These are phyloP conservation scores for Lentinula edodes DNA, from an alignment of 768 basidiomycete species.

Conservation along the genomic window DNA sequence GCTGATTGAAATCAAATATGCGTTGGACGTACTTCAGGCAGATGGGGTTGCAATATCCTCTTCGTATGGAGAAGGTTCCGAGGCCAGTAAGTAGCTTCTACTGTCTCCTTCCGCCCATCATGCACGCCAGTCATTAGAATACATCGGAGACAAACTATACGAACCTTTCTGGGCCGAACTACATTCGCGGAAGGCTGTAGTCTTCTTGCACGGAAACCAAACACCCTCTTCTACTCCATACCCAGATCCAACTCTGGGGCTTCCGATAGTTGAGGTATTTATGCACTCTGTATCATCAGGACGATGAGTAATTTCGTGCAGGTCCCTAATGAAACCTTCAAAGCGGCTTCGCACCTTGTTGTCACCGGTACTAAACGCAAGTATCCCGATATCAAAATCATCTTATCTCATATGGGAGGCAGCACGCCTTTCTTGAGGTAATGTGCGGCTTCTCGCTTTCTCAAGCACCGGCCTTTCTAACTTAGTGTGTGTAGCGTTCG, in stretches of 20 bases:
- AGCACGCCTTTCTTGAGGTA: constrained; percentile 46
- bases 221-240: constrained; percentile 57
- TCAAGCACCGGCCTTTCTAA: too few relatives aligned
- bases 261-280: constrained; percentile 63
- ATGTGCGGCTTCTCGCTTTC: neutral
- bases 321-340: constrained; percentile 82
- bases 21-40: constrained; percentile 54
- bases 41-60: constrained; percentile 65
- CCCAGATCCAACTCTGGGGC: constrained; percentile 58
- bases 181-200: constrained; percentile 48
- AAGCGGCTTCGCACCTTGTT: constrained; percentile 74
- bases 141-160: constrained; percentile 60
- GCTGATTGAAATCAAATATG: constrained; percentile 54
- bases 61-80: constrained; percentile 51
- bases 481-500: constrained; percentile 39
- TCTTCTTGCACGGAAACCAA: constrained; percentile 72
- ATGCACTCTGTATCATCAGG: neutral
- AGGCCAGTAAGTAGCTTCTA: constrained; percentile 37
- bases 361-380: constrained; percentile 63
- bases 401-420: constrained; percentile 75
- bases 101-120: neutral
- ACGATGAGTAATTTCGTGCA: constrained; percentile 15
- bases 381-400: constrained; percentile 53
- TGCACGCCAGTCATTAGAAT: constrained; percentile 33
- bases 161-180: constrained; percentile 71